Evolutionary conservation across 1,284 basidiomycete species (phyloP), one percentile per base, ranked within the genome.

Genomic region (Amylostereum areolatum): DNA sequence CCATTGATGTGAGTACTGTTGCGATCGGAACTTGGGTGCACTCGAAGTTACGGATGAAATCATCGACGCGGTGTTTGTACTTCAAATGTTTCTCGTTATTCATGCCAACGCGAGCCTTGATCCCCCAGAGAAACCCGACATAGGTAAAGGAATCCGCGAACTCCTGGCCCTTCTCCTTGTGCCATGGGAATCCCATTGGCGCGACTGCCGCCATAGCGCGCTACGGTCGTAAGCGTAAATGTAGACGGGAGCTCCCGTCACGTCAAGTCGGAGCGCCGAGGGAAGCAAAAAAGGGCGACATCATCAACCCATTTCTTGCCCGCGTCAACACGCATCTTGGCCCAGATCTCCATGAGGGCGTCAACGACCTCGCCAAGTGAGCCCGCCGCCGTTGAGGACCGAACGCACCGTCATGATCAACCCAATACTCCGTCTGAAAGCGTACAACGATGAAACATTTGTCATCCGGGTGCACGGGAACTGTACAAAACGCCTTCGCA

Each of bases 251-350:
- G 24, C 8, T 43, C 49, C 29, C 40, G 6, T 1, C 39, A 28
- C 9, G 35, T 24, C 5, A 24, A 35, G 33, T 43, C 7, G 24
- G 7, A 5, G 39, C 30, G 24, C 37, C 48, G 69, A 62, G 62
- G 66, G 24, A 46, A 53, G 1, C 56, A 51, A 5, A 67, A 59
- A 3, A 57, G 31, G 4, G 34, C 49, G 18, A 65, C 45, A 46
- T 70, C 65, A 47, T 71, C 68, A n/a, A 67, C 65, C 56, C 65
- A 72, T 47, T 70, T 69, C 2, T 52, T 33, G 6, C 55, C 43
- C 1, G 62, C 62, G 0, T 37, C 42, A 10, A 66, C 51, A 0
- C 53, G 57, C 2, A 52, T 30, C 1, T 11, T 31, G 3, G 42
- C 42, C 52, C 65, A 61, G 5, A 72, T 63, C 25, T 66, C 63